phyloP scores from a whole-genome alignment of 805 yeast genomes.

The Debaryomyces maramus region DNA sequence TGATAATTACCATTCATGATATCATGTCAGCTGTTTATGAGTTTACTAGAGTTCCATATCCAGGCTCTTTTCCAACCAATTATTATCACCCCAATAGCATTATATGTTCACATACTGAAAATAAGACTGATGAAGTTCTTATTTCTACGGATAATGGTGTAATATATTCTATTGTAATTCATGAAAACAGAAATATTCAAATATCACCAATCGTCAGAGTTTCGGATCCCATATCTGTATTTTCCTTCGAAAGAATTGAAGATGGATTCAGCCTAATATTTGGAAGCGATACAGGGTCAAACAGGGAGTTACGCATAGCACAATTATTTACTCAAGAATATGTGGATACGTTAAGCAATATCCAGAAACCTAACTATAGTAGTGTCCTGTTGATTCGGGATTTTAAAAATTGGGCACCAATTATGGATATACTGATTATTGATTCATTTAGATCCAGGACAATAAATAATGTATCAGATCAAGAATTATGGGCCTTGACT shows the following conservation, averaged over 20 bases:
- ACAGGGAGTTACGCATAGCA: slow-evolving; percentile 33
- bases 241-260: slow-evolving; percentile 23
- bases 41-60: slow-evolving; percentile 23
- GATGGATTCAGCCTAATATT: slow-evolving; percentile 29
- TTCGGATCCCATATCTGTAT: slow-evolving; percentile 35
- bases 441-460: slow-evolving; percentile 23
- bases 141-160: slow-evolving; percentile 37
- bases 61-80: slow-evolving; percentile 42
- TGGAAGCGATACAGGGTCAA: slow-evolving; percentile 42
- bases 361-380: slow-evolving; percentile 17
- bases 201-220: slow-evolving; percentile 34
- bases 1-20: slow-evolving; percentile 42
- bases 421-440: slow-evolving; percentile 40
- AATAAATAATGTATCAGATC: slow-evolving; percentile 17
- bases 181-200: slow-evolving; percentile 15
- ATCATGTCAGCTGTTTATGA: slow-evolving; percentile 48
- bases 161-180: slow-evolving; percentile 28
- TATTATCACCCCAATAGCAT: slow-evolving; percentile 27
- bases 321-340: slow-evolving; percentile 19
- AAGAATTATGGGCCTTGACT: slow-evolving; percentile 46
- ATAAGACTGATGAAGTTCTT: slow-evolving; percentile 25
- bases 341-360: neutral
- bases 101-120: slow-evolving; percentile 12
- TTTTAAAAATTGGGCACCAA: slow-evolving; percentile 50
- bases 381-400: slow-evolving; percentile 24